phyloP scores from a whole-genome alignment of 78 protist species.

The Mantamonas sphyraenae region DNA sequence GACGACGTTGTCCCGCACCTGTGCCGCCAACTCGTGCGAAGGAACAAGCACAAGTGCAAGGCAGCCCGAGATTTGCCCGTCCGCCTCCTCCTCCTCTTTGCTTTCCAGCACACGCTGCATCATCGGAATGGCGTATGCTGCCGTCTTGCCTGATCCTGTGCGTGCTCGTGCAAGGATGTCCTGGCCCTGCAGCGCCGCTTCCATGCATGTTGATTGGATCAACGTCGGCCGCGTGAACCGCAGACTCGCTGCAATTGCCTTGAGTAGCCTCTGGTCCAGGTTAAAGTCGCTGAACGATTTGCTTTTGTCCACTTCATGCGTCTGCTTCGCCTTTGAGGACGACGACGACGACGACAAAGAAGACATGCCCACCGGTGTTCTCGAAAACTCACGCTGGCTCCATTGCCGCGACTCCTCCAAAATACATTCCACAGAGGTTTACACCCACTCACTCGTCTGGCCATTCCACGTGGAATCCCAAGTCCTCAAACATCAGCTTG shows the following conservation, averaged over 20 bases:
- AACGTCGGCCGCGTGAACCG: conserved; percentile 9
- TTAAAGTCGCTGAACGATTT: no score
- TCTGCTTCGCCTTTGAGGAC: no score
- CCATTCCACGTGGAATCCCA: no score
- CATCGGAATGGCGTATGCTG: conserved; percentile 66
- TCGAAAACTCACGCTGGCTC: no score
- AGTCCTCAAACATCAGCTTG: no score
- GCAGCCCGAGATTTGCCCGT: conserved; percentile 14
- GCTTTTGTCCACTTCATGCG: no score
- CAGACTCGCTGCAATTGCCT: conserved; percentile 6
- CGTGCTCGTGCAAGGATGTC: conserved; percentile 66
- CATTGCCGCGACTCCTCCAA: no score
- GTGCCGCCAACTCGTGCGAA: conserved; percentile 70
- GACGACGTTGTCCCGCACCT: conserved; percentile 40
- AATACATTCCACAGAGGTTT: no score
- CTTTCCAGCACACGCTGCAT: conserved; percentile 46
- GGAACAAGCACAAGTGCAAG: conserved; percentile 75
- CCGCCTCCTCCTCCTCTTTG: conserved; percentile 7
- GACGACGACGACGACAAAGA: no score
- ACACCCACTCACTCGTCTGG: no score
- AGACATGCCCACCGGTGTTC: no score
- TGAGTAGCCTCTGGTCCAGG: conserved; percentile 10
- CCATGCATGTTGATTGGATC: conserved; percentile 9
- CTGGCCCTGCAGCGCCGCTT: conserved; percentile 52
- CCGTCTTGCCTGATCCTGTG: conserved; percentile 82